Evolutionary conservation across 768 basidiomycete species (phyloP), one percentile per base, ranked within the genome.

Genomic region (Mrakia blollopis): DNA sequence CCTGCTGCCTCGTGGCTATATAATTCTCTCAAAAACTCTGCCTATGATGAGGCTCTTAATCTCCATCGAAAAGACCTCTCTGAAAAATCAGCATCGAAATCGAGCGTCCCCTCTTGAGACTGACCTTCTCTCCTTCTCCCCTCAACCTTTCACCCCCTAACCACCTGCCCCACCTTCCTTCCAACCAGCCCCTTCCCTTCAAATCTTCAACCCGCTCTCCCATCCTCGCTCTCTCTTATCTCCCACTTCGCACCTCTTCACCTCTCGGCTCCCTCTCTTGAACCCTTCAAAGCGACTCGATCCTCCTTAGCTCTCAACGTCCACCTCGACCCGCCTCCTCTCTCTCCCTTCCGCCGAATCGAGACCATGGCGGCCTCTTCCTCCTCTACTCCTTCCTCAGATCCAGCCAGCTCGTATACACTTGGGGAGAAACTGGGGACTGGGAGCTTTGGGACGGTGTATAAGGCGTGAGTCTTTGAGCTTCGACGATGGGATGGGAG

Each of bases 341-440:
- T 30, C 21, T 16, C 13, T 37, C 68, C 13, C 68, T 23, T 44
- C 13, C 35, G n/a, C 23, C 68, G 18, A 32, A 28, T n/a, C 41
- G 39, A 9, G 28, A 18, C 68, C 68, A 69, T 69, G 39, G 39
- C 39, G 25, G 18, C 68, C 7, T 21, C 47, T 21, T 50, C 30
- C 16, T 71, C 50, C n/a, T 71, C 50, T 14, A 30, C n/a, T 25
- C n/a, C n/a, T 6, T 47, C 39, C 25, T n/a, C 44, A 4, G 76
- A 77, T 54, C 76, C 76, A 0, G 47, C 72, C 25, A 54, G 54
- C 39, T n/a, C 28, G 13, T 77, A 62, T 35, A 25, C 32, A 0
- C 85, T 98, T 50, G 87, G 95, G 74, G 93, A 97, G 85, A 98
- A 97, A 83, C 88, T 98, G n/a, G 96, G 96, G 23, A 95, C 93